Conservation (phyloP, 148 eudicot genomes). For the Fallopia convolvulus region DNA sequence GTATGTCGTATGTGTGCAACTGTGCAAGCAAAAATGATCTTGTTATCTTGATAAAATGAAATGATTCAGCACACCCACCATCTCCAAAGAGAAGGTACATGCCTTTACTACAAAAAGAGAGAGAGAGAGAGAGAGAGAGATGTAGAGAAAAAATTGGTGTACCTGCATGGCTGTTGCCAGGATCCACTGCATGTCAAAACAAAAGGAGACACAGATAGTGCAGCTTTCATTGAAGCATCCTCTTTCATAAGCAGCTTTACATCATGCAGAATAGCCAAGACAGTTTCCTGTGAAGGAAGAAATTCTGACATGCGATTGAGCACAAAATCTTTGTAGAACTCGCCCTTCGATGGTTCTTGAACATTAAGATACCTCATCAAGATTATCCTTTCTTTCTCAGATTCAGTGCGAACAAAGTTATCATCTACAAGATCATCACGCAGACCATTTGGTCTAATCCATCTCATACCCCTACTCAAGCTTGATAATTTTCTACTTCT, state of each 20-base stretch:
- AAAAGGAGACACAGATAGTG: constrained; percentile 60
- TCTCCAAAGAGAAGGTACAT: constrained; percentile 2
- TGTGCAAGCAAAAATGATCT: not conserved
- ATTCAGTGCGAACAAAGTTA: constrained; percentile 75
- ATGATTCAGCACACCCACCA: not conserved
- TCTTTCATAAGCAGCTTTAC: constrained; percentile 58
- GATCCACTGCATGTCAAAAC: constrained; percentile 68
- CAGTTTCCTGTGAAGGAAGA: constrained; percentile 48
- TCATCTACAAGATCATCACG: constrained; percentile 83
- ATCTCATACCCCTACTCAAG: constrained; percentile 55
- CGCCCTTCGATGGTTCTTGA: constrained; percentile 54
- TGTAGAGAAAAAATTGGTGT: constrained; percentile 4
- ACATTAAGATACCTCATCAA: constrained; percentile 50
- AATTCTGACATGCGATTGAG: constrained; percentile 77
- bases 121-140: not conserved
- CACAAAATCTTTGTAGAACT: constrained; percentile 74
- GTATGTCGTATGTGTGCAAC: not conserved
- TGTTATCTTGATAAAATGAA: not conserved
- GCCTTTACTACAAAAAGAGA: not conserved
- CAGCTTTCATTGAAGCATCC: constrained; percentile 55
- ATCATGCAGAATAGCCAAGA: constrained; percentile 59
- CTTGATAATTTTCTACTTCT: constrained; percentile 59
- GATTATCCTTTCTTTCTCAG: constrained; percentile 77
- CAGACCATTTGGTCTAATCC: constrained; percentile 75
- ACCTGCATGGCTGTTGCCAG: constrained; percentile 95